phyloP scores from a whole-genome alignment of 257 asterid species.

The Eustoma russellianum region DNA sequence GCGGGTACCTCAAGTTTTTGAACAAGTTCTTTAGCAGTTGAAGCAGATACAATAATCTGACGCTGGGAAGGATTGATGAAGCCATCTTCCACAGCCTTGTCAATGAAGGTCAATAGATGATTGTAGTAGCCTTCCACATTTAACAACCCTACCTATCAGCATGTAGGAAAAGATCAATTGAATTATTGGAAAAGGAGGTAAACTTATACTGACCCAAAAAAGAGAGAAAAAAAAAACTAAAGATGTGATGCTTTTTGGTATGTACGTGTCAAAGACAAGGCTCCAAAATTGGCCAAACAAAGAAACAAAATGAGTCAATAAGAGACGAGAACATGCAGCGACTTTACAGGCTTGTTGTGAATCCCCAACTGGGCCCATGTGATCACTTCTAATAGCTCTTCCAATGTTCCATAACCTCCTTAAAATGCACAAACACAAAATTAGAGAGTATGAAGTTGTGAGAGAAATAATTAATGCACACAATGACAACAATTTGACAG shows the following conservation, averaged over 20 bases:
- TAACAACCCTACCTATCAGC: slow-evolving; percentile 37
- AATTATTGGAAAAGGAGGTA: not conserved
- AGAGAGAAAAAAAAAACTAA: not conserved
- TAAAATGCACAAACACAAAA: not conserved
- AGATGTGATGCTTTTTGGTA: not conserved
- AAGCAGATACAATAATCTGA: slow-evolving; percentile 37
- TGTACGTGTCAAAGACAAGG: too few relatives aligned
- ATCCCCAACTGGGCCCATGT: slow-evolving; percentile 62
- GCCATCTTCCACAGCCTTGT: slow-evolving; percentile 51
- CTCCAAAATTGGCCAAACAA: not conserved
- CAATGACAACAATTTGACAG: too few relatives aligned
- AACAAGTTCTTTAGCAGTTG: slow-evolving; percentile 36
- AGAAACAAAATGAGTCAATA: not conserved
- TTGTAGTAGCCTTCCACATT: slow-evolving; percentile 55
- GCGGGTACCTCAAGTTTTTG: slow-evolving; percentile 40
- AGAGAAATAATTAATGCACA: too few relatives aligned
- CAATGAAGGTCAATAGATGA: slow-evolving; percentile 39
- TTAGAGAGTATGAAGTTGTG: not conserved
- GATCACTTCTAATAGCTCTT: slow-evolving; percentile 44
- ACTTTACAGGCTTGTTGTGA: slow-evolving; percentile 55
- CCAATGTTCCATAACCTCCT: slow-evolving; percentile 65
- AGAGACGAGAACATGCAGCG: not conserved
- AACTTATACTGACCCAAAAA: not conserved
- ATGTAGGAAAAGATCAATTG: not conserved
- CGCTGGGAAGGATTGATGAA: slow-evolving; percentile 42